Conservation (phyloP, 306 rosid genomes). For the Cicer arietinum region DNA sequence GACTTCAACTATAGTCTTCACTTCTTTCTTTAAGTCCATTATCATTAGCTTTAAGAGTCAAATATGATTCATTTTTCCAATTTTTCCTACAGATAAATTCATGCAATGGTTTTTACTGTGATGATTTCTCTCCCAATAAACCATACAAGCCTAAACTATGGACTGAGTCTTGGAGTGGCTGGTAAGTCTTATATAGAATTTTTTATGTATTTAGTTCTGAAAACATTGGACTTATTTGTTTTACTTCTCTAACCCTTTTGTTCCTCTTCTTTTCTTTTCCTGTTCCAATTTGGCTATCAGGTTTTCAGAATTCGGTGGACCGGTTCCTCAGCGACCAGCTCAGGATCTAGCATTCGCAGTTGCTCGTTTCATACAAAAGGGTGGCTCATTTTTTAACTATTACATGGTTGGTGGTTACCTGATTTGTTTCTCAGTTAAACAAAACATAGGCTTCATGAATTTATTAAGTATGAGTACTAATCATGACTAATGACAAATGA, state of each 20-base stretch:
- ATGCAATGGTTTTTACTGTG: slow-evolving; percentile 94
- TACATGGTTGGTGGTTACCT: slow-evolving; percentile 85
- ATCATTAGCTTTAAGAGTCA: background rate
- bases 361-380: slow-evolving; percentile 88
- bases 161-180: slow-evolving; percentile 99
- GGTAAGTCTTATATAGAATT: slow-evolving; percentile 57
- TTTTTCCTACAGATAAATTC: slow-evolving; percentile 74
- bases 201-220: slow-evolving; percentile 20
- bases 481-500: slow-evolving; percentile 44
- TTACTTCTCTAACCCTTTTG: slow-evolving; percentile 17
- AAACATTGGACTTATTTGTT: slow-evolving; percentile 29
- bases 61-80: slow-evolving; percentile 16
- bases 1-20: too few relatives aligned
- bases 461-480: slow-evolving; percentile 18
- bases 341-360: slow-evolving; percentile 92
- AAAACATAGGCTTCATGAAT: slow-evolving; percentile 9
- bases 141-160: slow-evolving; percentile 90
- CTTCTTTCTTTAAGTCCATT: slow-evolving; percentile 4
- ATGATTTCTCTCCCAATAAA: slow-evolving; percentile 85
- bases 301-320: slow-evolving; percentile 92
- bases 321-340: slow-evolving; percentile 79
- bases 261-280: background rate
- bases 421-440: slow-evolving; percentile 29
- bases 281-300: slow-evolving; percentile 46
- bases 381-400: slow-evolving; percentile 85